Base-by-base conservation (phyloP, 2,329 filamentous ascomycete species). In the Verticillium longisporum region DNA sequence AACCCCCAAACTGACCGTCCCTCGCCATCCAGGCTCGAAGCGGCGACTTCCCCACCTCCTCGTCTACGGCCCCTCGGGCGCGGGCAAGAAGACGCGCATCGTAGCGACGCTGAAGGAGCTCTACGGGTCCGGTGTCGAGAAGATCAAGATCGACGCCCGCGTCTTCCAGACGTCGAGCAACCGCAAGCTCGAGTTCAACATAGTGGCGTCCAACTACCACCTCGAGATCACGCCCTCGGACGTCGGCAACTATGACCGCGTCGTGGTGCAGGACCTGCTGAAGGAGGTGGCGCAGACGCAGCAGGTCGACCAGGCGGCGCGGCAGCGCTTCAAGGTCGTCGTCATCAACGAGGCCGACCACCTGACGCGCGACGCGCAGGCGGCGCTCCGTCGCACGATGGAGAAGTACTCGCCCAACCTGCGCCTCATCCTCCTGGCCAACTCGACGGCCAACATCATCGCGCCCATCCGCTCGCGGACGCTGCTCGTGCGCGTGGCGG, bases 281-380 rank as follows among this genome's bases (percentile, higher is more conserved):
- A 99, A 99, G 75, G 95, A 99, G 76, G 94, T 99, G 5, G 95
- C 96, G 34, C 96, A 99, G 76, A 99, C 95, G 59, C 95, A 99
- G 74, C 96, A 99, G 77, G 95, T 99, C n/a, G 95, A 99, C 74
- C 82, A 95, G 67, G 83, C 87, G 13, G 96, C 96, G 15, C 90
- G 87, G 73, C 95, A 99, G 74, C 85, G 88, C 55, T 99, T 99
- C 84, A 99, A 99, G 78, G 93, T 99, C 1, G 95, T 99, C 1
- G 94, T 99, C 38, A 98, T 99, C 82, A 99, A 99, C 70, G 95
- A 99, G 80, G 95, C 95, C 7, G 96, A 99, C 72, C 91, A 97
- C 71, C 82, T 99, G 66, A 95, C 89, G 3, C 83, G 95, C 65
- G 95, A 99, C 80, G 95, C 95, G 3, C 95, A 99, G 77, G 95